Evolutionary conservation across 2,329 filamentous ascomycete species (phyloP).

Genomic region (Cucurbitaria berberidis): DNA sequence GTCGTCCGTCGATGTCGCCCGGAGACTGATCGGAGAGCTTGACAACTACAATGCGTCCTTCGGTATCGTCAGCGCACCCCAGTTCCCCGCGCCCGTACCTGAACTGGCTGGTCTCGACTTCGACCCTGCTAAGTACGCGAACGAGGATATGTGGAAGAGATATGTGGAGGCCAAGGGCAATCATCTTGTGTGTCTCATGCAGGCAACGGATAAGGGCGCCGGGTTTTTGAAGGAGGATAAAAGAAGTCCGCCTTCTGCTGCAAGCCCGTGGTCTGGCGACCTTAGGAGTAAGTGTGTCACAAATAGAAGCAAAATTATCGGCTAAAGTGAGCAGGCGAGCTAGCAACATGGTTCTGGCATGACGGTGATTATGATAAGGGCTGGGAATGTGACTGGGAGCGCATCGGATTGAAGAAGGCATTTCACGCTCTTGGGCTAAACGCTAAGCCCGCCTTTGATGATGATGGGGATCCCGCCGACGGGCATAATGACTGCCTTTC

Average conservation of each 20-base stretch:
- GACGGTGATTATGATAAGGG: neutral
- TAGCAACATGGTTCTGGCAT: conserved; percentile 22
- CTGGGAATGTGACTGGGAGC: conserved; percentile 11
- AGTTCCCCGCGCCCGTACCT: neutral
- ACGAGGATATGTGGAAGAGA: conserved; percentile 14
- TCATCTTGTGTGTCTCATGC: conserved; percentile 21
- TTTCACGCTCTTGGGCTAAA: conserved; percentile 16
- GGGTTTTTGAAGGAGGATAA: conserved; percentile 15
- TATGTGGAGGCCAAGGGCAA: conserved; percentile 15
- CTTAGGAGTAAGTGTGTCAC: conserved; percentile 6
- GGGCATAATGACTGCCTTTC: conserved; percentile 15
- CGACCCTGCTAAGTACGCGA: conserved; percentile 6
- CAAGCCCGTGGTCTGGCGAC: conserved; percentile 24
- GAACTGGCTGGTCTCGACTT: conserved; percentile 5
- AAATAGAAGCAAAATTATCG: neutral
- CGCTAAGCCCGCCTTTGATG: conserved; percentile 3
- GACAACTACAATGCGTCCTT: neutral
- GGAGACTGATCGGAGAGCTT: neutral
- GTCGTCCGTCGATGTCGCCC: neutral
- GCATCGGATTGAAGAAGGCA: conserved; percentile 4
- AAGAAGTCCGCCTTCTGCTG: conserved; percentile 20
- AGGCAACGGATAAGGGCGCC: conserved; percentile 20
- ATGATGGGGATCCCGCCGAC: neutral
- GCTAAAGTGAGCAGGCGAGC: conserved; percentile 1
- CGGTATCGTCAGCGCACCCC: neutral